These are phyloP conservation scores for Urtica urens DNA, from an alignment of 306 rosid species.

Conservation along the genomic window DNA sequence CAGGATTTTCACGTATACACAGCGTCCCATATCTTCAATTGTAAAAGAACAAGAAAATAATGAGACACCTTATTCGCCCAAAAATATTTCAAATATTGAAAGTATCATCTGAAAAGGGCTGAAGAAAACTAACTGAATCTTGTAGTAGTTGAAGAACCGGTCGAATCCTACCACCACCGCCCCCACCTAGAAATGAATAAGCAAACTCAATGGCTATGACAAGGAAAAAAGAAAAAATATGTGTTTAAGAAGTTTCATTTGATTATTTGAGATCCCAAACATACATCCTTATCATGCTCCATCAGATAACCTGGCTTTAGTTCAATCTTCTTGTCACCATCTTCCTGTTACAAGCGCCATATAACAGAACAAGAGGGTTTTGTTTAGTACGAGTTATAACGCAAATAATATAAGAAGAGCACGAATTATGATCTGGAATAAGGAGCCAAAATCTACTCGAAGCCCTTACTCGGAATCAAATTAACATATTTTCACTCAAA, in stretches of 20 bases:
- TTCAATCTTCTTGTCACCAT: conserved; percentile 86
- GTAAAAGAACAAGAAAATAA: not conserved
- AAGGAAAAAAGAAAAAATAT: too few species aligned
- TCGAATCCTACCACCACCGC: conserved; percentile 99
- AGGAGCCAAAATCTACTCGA: conserved; percentile 9
- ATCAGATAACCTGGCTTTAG: conserved; percentile 85
- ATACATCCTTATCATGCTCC: conserved; percentile 87
- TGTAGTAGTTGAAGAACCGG: conserved; percentile 94
- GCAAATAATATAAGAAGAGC: too few species aligned
- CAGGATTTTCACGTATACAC: conserved; percentile 97
- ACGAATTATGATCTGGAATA: too few species aligned
- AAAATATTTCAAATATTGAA: too few species aligned
- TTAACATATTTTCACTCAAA: not conserved
- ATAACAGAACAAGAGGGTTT: too few species aligned
- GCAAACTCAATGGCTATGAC: too few species aligned
- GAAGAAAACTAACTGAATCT: conserved; percentile 72
- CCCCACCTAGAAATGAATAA: conserved; percentile 54
- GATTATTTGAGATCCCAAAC: not conserved
- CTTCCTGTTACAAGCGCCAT: conserved; percentile 80
- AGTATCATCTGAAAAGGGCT: not conserved
- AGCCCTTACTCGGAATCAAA: not conserved
- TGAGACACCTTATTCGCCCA: conserved; percentile 8
- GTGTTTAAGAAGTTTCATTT: conserved; percentile 4
- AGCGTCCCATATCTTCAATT: conserved; percentile 81
- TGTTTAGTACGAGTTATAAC: too few species aligned